Percentiles rank a stretch among this genome's conserved stretches.
Conservation (phyloP, 1,284 basidiomycete species). For the Sporisorium exsertum region DNA sequence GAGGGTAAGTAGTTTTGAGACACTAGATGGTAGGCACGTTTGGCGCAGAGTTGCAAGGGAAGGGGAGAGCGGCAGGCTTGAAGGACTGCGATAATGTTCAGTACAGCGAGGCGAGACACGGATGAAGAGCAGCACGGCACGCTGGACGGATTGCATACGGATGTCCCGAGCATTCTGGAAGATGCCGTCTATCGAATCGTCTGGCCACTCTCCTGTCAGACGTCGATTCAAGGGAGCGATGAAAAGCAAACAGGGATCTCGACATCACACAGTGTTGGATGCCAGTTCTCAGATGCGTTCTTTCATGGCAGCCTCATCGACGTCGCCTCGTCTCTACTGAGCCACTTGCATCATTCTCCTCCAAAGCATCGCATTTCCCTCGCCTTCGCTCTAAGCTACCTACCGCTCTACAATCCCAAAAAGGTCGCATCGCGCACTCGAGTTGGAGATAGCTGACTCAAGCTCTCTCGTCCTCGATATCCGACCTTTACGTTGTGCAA, state of each 20-base stretch:
- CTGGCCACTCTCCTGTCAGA: neutral
- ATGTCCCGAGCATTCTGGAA: neutral
- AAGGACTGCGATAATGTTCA: neutral
- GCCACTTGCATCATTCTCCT: neutral
- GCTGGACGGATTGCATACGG: neutral
- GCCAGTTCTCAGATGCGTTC: neutral
- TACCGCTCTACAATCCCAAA: neutral
- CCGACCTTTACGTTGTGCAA: constrained; percentile 27
- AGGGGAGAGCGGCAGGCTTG: neutral
- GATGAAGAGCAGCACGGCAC: neutral
- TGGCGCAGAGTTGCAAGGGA: constrained; percentile 1
- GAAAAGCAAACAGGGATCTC: neutral
- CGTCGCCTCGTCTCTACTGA: neutral
- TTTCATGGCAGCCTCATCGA: neutral
- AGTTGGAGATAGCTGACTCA: constrained; percentile 54
- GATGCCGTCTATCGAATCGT: neutral
- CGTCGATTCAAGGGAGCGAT: neutral
- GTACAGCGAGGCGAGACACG: neutral
- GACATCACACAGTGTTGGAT: neutral
- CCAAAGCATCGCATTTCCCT: neutral
- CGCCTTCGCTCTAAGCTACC: neutral
- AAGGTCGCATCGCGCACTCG: constrained; percentile 43
- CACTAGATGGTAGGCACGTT: neutral
- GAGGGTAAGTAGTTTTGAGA: constrained; percentile 65
- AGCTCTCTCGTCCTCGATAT: constrained; percentile 54